Evolutionary conservation across 345 rosid genomes (phyloP).

Genomic region (Pugionium dolabratum): DNA sequence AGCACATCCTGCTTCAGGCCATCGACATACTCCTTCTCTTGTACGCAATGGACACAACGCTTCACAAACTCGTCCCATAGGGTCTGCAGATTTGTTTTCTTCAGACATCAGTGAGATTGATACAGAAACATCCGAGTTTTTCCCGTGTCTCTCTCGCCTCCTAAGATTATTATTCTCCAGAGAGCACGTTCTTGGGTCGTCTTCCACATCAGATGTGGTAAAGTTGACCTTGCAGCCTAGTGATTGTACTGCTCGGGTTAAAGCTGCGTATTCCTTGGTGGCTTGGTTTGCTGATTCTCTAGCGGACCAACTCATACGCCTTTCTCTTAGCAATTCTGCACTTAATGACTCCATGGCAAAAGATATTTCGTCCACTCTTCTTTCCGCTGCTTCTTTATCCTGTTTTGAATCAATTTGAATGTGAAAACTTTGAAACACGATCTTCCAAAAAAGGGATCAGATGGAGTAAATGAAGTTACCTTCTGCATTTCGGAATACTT

Average conservation of each 20-base stretch:
- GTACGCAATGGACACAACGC: slow-evolving; percentile 74
- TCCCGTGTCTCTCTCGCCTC: slow-evolving; percentile 39
- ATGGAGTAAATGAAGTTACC: slow-evolving; percentile 46
- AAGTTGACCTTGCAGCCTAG: slow-evolving; percentile 86
- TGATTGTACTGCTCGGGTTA: slow-evolving; percentile 78
- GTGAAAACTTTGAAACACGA: slow-evolving; percentile 15
- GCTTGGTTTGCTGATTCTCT: slow-evolving; percentile 66
- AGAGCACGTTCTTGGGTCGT: slow-evolving; percentile 34
- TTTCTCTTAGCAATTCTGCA: slow-evolving; percentile 63
- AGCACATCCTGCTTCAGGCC: slow-evolving; percentile 95
- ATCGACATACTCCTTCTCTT: slow-evolving; percentile 74
- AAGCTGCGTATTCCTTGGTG: slow-evolving; percentile 59
- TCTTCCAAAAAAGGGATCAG: slow-evolving; percentile 38
- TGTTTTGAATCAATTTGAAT: slow-evolving; percentile 37
- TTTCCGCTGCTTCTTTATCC: slow-evolving; percentile 80
- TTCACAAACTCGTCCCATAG: slow-evolving; percentile 52
- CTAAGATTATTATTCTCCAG: slow-evolving; percentile 39
- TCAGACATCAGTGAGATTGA: slow-evolving; percentile 65
- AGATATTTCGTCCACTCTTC: slow-evolving; percentile 56
- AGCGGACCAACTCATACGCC: slow-evolving; percentile 58
- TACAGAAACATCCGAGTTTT: slow-evolving; percentile 71
- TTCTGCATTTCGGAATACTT: slow-evolving; percentile 66
- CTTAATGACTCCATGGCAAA: slow-evolving; percentile 55
- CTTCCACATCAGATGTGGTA: slow-evolving; percentile 59
- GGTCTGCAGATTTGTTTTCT: slow-evolving; percentile 37